A percentile compares a stretch with the other conserved stretches of the same genome.
These are phyloP conservation scores for Nigrospora osmanthi DNA, from an alignment of 2,329 filamentous ascomycete species.

Conservation along the genomic window DNA sequence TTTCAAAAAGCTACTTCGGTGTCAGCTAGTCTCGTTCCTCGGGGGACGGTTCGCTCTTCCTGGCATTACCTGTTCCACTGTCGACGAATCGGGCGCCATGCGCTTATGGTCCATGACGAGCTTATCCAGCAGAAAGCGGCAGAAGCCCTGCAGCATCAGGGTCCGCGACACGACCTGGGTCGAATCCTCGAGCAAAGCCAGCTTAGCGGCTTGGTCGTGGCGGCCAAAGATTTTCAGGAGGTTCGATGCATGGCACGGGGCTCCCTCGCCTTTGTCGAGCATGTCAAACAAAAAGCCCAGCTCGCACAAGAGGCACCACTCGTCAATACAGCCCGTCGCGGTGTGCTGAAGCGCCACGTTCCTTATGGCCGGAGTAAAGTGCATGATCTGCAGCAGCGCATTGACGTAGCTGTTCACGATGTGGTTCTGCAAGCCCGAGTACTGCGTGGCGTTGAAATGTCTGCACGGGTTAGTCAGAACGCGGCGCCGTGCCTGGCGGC, in stretches of 20 bases:
- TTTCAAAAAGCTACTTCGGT: constrained; percentile 48
- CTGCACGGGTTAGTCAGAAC: constrained; percentile 30
- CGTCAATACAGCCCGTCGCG: constrained; percentile 73
- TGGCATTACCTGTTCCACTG: constrained; percentile 59
- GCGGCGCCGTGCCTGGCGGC: background rate
- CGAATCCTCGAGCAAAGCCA: constrained; percentile 82
- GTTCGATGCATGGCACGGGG: constrained; percentile 94
- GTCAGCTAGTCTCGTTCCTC: constrained; percentile 12
- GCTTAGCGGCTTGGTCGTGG: constrained; percentile 66
- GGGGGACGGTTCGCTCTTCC: background rate
- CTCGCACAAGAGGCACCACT: constrained; percentile 85
- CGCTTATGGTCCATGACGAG: constrained; percentile 70
- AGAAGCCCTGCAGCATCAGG: constrained; percentile 77
- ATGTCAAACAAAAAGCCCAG: constrained; percentile 95
- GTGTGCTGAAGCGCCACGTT: constrained; percentile 87
- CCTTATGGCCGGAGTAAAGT: constrained; percentile 80
- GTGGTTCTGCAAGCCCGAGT: constrained; percentile 90
- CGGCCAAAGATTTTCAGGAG: constrained; percentile 83
- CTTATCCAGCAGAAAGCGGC: constrained; percentile 76
- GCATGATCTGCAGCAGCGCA: constrained; percentile 79
- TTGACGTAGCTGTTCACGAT: constrained; percentile 97
- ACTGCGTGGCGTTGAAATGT: constrained; percentile 89
- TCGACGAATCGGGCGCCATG: constrained; percentile 51
- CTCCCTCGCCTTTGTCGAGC: constrained; percentile 89
- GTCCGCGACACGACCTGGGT: constrained; percentile 65